These are phyloP conservation scores for Gastrolobium bilobum DNA, from an alignment of 306 rosid species.

Conservation along the genomic window DNA sequence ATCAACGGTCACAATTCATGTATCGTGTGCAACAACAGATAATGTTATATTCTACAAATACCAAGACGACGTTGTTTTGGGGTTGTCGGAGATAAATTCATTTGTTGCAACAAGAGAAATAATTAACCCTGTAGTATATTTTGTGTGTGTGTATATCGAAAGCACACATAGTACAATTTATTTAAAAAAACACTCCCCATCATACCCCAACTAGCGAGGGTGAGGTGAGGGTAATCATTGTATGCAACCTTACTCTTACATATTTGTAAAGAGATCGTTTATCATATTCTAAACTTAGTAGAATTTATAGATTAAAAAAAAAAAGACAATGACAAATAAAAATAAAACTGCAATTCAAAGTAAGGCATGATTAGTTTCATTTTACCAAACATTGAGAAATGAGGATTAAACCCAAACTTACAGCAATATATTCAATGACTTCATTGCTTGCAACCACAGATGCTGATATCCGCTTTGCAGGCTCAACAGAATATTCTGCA, in stretches of 20 bases:
- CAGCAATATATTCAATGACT: constrained; percentile 79
- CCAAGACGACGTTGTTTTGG: too few species aligned
- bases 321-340: neutral
- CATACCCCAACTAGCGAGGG: too few species aligned
- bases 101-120: too few species aligned
- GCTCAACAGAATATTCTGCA: constrained; percentile 98
- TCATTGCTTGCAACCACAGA: constrained; percentile 86
- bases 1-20: constrained; percentile 6
- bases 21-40: neutral
- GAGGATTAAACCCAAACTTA: constrained; percentile 56
- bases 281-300: neutral
- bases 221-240: too few species aligned
- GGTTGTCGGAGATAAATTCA: too few species aligned
- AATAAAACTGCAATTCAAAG: constrained; percentile 17
- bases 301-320: constrained; percentile 3
- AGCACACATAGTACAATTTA: neutral
- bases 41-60: too few species aligned
- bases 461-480: constrained; percentile 90
- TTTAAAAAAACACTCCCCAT: neutral
- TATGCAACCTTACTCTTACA: too few species aligned
- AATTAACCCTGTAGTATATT: too few species aligned
- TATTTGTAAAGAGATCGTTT: too few species aligned
- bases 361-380: constrained; percentile 1
- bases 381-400: constrained; percentile 37
- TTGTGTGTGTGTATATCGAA: neutral